Conservation (phyloP, 1,284 basidiomycete species). For the Thelephora terrestris region DNA sequence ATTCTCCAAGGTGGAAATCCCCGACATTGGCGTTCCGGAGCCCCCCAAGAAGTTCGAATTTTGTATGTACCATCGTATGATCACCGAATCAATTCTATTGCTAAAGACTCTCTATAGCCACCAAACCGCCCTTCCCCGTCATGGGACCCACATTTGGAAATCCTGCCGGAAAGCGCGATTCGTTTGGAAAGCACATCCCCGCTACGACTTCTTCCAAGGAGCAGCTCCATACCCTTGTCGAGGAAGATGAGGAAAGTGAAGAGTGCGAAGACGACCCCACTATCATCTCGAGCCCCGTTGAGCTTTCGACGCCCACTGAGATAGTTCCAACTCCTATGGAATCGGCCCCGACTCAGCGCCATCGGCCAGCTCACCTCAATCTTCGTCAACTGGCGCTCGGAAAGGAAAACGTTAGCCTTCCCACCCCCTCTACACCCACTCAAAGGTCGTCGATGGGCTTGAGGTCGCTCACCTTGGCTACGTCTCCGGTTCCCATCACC, state of each 20-base stretch:
- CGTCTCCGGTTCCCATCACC: conserved; percentile 21
- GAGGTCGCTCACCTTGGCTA: conserved; percentile 38
- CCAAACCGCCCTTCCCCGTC: conserved; percentile 44
- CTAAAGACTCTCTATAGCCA: conserved; percentile 20
- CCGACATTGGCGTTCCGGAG: conserved; percentile 53
- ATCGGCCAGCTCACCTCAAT: conserved; percentile 53
- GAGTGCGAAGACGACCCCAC: conserved; percentile 17
- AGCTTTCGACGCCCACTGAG: conserved; percentile 6
- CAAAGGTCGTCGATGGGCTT: conserved; percentile 35
- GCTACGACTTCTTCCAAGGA: conserved; percentile 57
- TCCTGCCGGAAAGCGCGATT: conserved; percentile 60
- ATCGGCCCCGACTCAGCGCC: conserved; percentile 32
- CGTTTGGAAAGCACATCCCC: conserved; percentile 57
- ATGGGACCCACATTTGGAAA: background rate
- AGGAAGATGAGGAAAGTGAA: conserved; percentile 72
- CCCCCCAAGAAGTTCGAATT: conserved; percentile 51
- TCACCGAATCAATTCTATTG: conserved; percentile 1
- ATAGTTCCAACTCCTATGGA: conserved; percentile 10
- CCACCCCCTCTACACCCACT: conserved; percentile 40
- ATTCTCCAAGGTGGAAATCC: conserved; percentile 70
- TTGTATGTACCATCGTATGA: conserved; percentile 33
- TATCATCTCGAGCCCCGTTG: conserved; percentile 11
- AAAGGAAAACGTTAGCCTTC: conserved; percentile 29
- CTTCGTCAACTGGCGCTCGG: conserved; percentile 62
- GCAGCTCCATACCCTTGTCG: conserved; percentile 62